Evolutionary conservation across 352 stramenopile genomes (phyloP), one percentile per base, ranked within the genome.

Genomic region (Globisporangium yorkense): DNA sequence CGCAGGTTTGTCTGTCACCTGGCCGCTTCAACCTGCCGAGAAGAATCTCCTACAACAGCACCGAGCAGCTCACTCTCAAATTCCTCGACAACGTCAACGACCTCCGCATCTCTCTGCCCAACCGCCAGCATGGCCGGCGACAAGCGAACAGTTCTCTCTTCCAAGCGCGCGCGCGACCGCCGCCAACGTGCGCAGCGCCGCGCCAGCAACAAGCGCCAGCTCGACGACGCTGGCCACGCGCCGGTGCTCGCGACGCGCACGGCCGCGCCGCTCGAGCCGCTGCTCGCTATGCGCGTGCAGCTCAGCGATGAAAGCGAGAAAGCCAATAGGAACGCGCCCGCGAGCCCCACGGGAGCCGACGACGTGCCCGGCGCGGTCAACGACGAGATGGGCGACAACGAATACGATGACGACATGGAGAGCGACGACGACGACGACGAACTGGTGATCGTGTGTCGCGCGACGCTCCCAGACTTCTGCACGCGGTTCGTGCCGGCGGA

Each of bases 81-180:
- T 58, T 48, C 18, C 9, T 12, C 43, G 12, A 27, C 24, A 27
- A 27, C 24, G 24, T 27, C 16, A 16, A 29, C 27, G 12, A 54
- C 29, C 31, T 41, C 13, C 2, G 16, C 29, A 27, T 1, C 18
- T 31, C 12, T 54, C 49, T 5, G 2, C 18, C 35, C 49, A 3
- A 21, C n/a, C 21, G 27, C 35, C 37, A 5, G 24, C 57, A 87
- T 89, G 79, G 66, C 71, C 18, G 71, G 66, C 57, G 76, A 88
- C 69, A 89, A 88, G 52, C 77, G 79, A 35, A 75, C 77, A 5
- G 86, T 88, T 60, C 63, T 84, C 54, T 83, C 74, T 24, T 70
- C 64, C 56, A 91, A 88, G 61, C 78, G 78, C 47, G 71, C 75
- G 2, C 76, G 78, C 62, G 77, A 68, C 67, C 78, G 78, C 65